These are phyloP conservation scores for Fraxinus pennsylvanica DNA, from an alignment of 257 asterid genomes.

Conservation along the genomic window DNA sequence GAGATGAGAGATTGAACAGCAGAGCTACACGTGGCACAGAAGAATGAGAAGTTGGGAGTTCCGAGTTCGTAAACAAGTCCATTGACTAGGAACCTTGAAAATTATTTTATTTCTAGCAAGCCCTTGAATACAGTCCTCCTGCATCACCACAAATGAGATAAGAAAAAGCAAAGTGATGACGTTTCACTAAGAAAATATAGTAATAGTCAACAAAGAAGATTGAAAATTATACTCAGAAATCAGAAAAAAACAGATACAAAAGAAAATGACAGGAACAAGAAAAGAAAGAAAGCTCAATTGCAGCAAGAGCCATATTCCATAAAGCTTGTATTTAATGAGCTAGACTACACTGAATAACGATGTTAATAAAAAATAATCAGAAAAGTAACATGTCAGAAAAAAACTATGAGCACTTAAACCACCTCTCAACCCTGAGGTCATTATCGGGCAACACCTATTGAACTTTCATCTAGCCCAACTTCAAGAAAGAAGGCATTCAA, in stretches of 20 bases:
- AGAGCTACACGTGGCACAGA: neutral
- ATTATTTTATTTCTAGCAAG: slow-evolving; percentile 15
- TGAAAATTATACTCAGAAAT: neutral
- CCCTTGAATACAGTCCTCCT: slow-evolving; percentile 24
- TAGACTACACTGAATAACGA: too few species aligned
- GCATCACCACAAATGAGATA: slow-evolving; percentile 7
- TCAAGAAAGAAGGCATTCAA: neutral
- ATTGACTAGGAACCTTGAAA: slow-evolving; percentile 8
- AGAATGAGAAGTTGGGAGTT: neutral
- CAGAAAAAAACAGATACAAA: neutral
- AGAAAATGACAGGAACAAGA: neutral
- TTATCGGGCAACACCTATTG: neutral
- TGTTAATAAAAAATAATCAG: neutral
- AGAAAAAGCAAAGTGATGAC: neutral
- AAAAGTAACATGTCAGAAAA: neutral
- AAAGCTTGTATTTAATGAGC: neutral
- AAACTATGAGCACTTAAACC: neutral
- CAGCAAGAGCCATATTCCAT: neutral
- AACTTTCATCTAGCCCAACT: neutral
- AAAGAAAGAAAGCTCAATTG: neutral
- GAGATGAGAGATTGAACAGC: slow-evolving; percentile 2
- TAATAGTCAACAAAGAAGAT: too few species aligned
- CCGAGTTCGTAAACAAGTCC: slow-evolving; percentile 13
- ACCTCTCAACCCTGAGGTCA: neutral
- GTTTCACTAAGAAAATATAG: neutral